Evolutionary conservation across 768 basidiomycete genomes (phyloP).

Genomic region (Tremella yokohamensis): DNA sequence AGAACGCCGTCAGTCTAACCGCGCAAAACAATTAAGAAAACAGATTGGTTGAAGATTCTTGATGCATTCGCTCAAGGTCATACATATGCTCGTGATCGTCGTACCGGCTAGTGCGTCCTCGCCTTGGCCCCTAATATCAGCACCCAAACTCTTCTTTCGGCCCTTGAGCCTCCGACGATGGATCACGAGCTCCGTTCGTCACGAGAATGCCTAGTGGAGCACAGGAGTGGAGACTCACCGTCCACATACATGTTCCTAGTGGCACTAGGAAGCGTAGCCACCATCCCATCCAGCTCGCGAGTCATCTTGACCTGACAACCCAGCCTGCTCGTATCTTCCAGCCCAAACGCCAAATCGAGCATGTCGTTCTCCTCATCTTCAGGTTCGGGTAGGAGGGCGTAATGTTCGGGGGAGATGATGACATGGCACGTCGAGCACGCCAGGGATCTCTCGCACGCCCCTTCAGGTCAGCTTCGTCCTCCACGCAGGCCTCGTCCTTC

Average conservation of each 20-base stretch:
- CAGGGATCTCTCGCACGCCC: conserved; percentile 93
- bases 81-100: too few species aligned
- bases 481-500: too few species aligned
- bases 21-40: too few species aligned
- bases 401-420: conserved; percentile 73
- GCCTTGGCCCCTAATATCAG: conserved; percentile 2
- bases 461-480: conserved; percentile 52
- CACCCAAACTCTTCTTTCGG: neutral
- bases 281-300: conserved; percentile 76
- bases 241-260: conserved; percentile 98
- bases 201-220: too few species aligned
- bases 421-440: conserved; percentile 98
- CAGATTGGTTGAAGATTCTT: too few species aligned
- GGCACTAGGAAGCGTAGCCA: conserved; percentile 78
- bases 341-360: conserved; percentile 93
- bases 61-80: too few species aligned
- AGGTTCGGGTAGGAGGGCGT: conserved; percentile 84
- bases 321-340: conserved; percentile 75
- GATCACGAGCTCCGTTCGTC: too few species aligned
- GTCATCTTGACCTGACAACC: conserved; percentile 64
- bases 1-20: too few species aligned
- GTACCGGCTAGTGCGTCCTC: neutral
- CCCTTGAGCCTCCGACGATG: too few species aligned
- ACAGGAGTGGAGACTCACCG: too few species aligned
- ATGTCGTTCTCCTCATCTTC: conserved; percentile 90